These are phyloP conservation scores for Amoebophrya sp. DNA, from an alignment of 169 alveolate species.

Conservation along the genomic window DNA sequence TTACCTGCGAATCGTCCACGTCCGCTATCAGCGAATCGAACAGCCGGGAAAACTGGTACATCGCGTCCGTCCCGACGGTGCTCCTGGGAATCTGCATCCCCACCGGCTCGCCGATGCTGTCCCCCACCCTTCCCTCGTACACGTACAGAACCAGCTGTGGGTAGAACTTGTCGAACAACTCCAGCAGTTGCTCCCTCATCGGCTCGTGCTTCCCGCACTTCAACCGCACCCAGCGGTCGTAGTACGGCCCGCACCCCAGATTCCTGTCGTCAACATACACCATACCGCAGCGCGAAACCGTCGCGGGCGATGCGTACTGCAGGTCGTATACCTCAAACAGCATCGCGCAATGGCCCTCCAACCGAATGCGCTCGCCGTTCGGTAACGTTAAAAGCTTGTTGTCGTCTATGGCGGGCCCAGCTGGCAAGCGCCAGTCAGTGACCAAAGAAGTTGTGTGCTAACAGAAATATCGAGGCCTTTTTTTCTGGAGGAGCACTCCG, in stretches of 20 bases:
- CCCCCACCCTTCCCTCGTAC: slow-evolving; percentile 60
- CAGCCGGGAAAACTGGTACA: slow-evolving; percentile 29
- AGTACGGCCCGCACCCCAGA: slow-evolving; percentile 79
- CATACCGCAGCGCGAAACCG: slow-evolving; percentile 95
- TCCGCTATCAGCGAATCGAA: slow-evolving; percentile 31
- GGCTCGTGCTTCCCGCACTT: slow-evolving; percentile 29
- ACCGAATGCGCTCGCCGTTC: slow-evolving; percentile 86
- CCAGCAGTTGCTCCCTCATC: slow-evolving; percentile 49
- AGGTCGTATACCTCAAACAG: slow-evolving; percentile 86
- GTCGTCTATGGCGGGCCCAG: slow-evolving; percentile 39
- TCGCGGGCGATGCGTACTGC: slow-evolving; percentile 93
- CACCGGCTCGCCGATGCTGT: slow-evolving; percentile 16
- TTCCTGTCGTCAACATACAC: slow-evolving; percentile 86
- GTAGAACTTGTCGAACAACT: slow-evolving; percentile 57
- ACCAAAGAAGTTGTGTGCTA: slow-evolving; percentile 20
- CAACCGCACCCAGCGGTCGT: slow-evolving; percentile 73
- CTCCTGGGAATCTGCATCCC: slow-evolving; percentile 28
- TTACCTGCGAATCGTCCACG: slow-evolving; percentile 12
- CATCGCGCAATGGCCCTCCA: slow-evolving; percentile 80
- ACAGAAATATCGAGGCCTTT: no score
- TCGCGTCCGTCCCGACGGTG: slow-evolving; percentile 34
- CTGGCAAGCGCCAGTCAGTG: background rate
- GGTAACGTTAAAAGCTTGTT: slow-evolving; percentile 85
- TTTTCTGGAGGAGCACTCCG: no score
- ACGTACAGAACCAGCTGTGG: slow-evolving; percentile 56